Percentiles rank a stretch among this genome's conserved stretches.
These are phyloP conservation scores for Spergularia azorica DNA, from an alignment of 179 eudicot genomes.

Conservation along the genomic window DNA sequence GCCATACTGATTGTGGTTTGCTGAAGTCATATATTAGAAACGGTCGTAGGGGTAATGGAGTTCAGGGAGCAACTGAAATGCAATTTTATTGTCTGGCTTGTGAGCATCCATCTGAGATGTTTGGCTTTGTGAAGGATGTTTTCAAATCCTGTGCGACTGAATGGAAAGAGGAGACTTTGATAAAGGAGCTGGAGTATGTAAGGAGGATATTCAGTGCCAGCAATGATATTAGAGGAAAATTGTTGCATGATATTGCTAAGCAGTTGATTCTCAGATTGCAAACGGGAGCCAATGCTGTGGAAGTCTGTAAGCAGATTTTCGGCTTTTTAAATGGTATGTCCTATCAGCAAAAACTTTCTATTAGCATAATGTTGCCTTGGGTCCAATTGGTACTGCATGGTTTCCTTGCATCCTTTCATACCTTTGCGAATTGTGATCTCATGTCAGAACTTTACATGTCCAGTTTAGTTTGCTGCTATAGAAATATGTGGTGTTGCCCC, in stretches of 20 bases:
- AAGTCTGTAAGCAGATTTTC: slow-evolving; percentile 62
- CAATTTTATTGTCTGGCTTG: slow-evolving; percentile 96
- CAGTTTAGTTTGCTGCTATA: not conserved
- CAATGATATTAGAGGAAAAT: slow-evolving; percentile 74
- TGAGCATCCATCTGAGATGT: slow-evolving; percentile 96
- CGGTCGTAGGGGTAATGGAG: slow-evolving; percentile 61
- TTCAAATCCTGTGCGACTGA: slow-evolving; percentile 72
- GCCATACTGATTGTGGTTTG: slow-evolving; percentile 92
- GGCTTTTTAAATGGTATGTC: slow-evolving; percentile 65
- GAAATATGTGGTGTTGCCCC: not conserved
- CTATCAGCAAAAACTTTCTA: not conserved
- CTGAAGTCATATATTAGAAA: slow-evolving; percentile 71
- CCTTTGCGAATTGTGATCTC: not conserved
- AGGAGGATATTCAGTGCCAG: slow-evolving; percentile 74
- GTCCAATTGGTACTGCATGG: not conserved
- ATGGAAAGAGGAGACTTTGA: slow-evolving; percentile 75
- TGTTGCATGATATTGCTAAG: slow-evolving; percentile 61
- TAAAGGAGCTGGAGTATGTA: slow-evolving; percentile 85
- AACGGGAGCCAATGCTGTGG: slow-evolving; percentile 57
- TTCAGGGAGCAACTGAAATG: slow-evolving; percentile 69
- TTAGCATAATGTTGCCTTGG: not conserved
- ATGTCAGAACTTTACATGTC: not conserved
- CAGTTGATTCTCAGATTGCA: slow-evolving; percentile 61
- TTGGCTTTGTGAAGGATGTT: slow-evolving; percentile 95
- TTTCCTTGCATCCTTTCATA: not conserved